A percentile compares a stretch with the other conserved stretches of the same genome.
Evolutionary conservation across 1,284 basidiomycete species (phyloP).

Genomic region (Ustilago trichophora): DNA sequence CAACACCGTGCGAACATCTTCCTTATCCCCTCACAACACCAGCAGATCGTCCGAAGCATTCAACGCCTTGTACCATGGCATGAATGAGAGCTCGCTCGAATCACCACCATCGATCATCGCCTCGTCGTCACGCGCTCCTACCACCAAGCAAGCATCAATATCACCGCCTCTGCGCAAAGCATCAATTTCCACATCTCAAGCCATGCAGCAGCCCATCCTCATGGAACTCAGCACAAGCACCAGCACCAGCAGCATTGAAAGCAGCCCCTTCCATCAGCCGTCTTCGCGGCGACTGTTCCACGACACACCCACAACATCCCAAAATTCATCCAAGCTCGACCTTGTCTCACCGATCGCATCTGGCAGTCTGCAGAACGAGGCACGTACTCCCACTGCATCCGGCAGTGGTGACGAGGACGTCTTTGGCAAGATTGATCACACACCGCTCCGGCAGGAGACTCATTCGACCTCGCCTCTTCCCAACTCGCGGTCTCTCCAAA

Average conservation of each 20-base stretch:
- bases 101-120: slow-evolving; percentile 21
- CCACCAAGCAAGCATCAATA: slow-evolving; percentile 1
- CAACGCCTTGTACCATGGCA: background rate
- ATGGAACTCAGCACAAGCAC: slow-evolving; percentile 21
- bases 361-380: slow-evolving; percentile 1
- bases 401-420: slow-evolving; percentile 20
- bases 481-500: slow-evolving; percentile 36
- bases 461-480: slow-evolving; percentile 42
- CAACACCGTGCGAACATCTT: background rate
- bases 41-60: background rate
- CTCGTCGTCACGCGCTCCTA: slow-evolving; percentile 5
- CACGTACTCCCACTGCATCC: slow-evolving; percentile 18
- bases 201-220: slow-evolving; percentile 16
- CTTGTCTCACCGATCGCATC: slow-evolving; percentile 19
- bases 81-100: slow-evolving; percentile 8
- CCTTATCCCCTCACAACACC: background rate
- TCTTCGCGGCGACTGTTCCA: slow-evolving; percentile 38
- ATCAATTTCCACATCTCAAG: background rate
- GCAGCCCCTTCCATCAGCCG: slow-evolving; percentile 17
- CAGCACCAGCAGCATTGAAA: slow-evolving; percentile 28
- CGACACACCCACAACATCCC: slow-evolving; percentile 19
- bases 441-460: slow-evolving; percentile 31
- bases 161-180: slow-evolving; percentile 5
- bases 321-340: background rate
- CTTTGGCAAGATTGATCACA: slow-evolving; percentile 42